Base-by-base conservation (phyloP, 768 basidiomycete species). In the Nevesoporus exiguus region DNA sequence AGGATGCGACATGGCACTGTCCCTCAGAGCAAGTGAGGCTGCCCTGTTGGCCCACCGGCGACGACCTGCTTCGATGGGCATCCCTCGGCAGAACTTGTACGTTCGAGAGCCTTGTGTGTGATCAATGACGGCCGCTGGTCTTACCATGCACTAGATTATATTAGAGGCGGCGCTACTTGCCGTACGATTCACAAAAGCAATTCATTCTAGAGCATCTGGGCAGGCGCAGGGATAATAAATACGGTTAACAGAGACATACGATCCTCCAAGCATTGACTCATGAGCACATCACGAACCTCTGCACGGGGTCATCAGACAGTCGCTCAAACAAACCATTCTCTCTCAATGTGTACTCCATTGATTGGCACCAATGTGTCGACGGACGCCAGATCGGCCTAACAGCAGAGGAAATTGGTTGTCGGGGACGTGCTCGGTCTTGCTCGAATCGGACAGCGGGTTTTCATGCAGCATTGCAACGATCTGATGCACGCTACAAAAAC, bases 401-500 rank as follows among this genome's bases (percentile, higher is more conserved):
- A 5, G 34, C 34, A 36, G 34, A 21, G 7, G n/a, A 19, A 39
- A 39, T 39, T 11, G 37, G 19, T 21, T 19, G 10, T 1, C 15
- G 14, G n/a, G 17, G 37, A 14, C 6, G 15, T n/a, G 43, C n/a
- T n/a, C n/a, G n/a, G n/a, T n/a, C n/a, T n/a, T n/a, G n/a, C n/a
- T 19, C 8, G 15, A n/a, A 43, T 47, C 44, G 43, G 25, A 50
- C 52, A 14, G 24, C 5, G 15, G 9, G 13, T 42, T 39, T 34
- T 51, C 30, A 51, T 51, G 57, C 51, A 45, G 51, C 27, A 43
- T 65, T 55, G 54, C 58, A 44, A 31, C 30, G 3, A 41, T 31
- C 17, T 13, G 29, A 45, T 42, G 45, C 33, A 19, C 17, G 31
- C 56, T 68, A 93, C 66, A 90, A 64, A 73, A 92, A 90, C 59